A percentile compares a stretch with the other conserved stretches of the same genome.
Evolutionary conservation across 139 green algal genomes (phyloP).

Genomic region (Chlamydomonas eustigma): DNA sequence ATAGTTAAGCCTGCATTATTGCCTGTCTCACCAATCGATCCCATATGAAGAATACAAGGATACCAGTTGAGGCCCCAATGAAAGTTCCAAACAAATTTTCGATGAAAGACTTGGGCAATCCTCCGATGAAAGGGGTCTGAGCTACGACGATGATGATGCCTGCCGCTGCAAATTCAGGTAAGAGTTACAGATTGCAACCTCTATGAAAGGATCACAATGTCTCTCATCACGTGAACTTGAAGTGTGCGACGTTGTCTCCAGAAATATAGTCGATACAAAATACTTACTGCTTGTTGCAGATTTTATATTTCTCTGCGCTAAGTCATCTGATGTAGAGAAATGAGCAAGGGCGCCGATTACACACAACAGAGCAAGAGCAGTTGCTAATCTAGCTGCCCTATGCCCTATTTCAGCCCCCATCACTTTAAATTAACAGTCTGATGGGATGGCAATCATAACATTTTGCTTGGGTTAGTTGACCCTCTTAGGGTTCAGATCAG

Average conservation of each 20-base stretch:
- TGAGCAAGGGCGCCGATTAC: not conserved
- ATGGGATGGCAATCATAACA: too few relatives aligned
- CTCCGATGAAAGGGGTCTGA: not conserved
- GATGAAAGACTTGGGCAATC: not conserved
- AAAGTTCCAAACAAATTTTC: not conserved
- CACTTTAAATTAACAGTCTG: too few relatives aligned
- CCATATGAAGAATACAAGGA: not conserved
- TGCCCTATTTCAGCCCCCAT: not conserved
- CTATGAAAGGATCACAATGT: too few relatives aligned
- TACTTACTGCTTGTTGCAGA: not conserved
- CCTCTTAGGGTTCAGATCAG: too few relatives aligned
- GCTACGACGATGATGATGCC: not conserved
- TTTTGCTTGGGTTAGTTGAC: not conserved
- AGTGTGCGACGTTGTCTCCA: too few relatives aligned
- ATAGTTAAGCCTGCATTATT: too few relatives aligned
- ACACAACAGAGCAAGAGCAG: not conserved
- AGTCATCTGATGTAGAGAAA: not conserved
- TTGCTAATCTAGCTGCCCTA: not conserved
- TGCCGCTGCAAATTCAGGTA: not conserved
- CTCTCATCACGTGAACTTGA: too few relatives aligned
- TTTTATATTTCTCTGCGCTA: not conserved
- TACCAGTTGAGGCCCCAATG: not conserved
- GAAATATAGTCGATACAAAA: too few relatives aligned
- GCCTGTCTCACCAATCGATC: not conserved
- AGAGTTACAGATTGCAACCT: too few relatives aligned